Evolutionary conservation across 169 alveolate species (phyloP).

Genomic region (Ichthyophthirius multifiliis): DNA sequence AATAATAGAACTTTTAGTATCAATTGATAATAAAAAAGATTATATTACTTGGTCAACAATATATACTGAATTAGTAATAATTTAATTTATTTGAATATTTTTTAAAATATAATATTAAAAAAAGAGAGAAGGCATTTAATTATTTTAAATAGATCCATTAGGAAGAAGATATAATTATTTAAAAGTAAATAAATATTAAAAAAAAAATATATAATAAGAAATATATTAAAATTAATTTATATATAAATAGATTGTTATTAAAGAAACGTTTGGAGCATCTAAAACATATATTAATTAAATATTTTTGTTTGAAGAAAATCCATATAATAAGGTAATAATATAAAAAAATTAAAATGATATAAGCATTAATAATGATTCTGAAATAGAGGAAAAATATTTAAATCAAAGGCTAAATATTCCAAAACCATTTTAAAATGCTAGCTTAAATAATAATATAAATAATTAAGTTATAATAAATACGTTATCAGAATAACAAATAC

Average conservation of each 20-base stretch:
- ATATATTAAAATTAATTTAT: not conserved
- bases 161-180: conserved; percentile 17
- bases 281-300: conserved; percentile 41
- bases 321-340: no score
- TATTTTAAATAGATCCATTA: conserved; percentile 27
- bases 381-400: not conserved
- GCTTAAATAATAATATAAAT: no score
- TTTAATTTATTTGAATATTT: not conserved
- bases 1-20: conserved; percentile 42
- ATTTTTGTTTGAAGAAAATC: conserved; percentile 27
- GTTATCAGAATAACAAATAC: not conserved
- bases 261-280: conserved; percentile 40
- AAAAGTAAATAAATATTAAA: not conserved
- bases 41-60: conserved; percentile 40
- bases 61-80: conserved; percentile 11
- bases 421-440: no score
- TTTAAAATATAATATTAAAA: not conserved
- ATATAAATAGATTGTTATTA: conserved; percentile 6
- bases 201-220: not conserved
- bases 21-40: conserved; percentile 30
- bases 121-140: conserved; percentile 20
- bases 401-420: no score
- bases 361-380: no score
- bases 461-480: no score
- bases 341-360: no score